Evolutionary conservation across 306 rosid species (phyloP).

Genomic region (Luffa acutangula): DNA sequence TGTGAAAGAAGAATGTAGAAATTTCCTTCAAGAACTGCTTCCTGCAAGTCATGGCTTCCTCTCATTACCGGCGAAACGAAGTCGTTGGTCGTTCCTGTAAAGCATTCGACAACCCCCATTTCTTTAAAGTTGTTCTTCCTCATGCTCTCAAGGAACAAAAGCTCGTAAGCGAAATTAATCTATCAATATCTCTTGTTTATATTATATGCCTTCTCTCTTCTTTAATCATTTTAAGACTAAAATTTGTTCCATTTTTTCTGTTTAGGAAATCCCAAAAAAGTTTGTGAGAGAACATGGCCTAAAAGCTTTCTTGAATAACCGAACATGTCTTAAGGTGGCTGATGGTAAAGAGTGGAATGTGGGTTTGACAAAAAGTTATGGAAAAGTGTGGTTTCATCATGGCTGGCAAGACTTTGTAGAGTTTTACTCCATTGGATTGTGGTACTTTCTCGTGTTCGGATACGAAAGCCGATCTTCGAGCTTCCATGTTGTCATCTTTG

Average conservation of each 20-base stretch:
- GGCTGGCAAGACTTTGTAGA: conserved; percentile 8
- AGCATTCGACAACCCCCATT: background rate
- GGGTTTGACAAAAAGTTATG: background rate
- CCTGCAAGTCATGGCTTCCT: too few species aligned
- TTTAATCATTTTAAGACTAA: background rate
- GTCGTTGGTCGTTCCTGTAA: too few species aligned
- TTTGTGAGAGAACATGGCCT: background rate
- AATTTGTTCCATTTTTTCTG: background rate
- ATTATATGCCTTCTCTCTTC: background rate
- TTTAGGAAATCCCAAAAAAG: conserved; percentile 9
- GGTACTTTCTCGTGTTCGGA: background rate
- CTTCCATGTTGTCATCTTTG: conserved; percentile 3
- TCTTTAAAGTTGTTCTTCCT: background rate
- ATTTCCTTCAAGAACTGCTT: too few species aligned
- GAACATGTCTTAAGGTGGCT: background rate
- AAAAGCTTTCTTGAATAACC: background rate
- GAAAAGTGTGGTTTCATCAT: background rate
- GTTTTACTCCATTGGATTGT: background rate
- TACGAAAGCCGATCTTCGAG: conserved; percentile 1
- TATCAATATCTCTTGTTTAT: background rate
- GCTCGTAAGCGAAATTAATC: background rate
- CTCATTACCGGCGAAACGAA: too few species aligned
- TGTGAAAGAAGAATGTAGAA: too few species aligned
- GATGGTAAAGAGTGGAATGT: conserved; percentile 6
- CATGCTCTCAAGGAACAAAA: background rate